Evolutionary conservation across 345 rosid species (phyloP), one percentile per base, ranked within the genome.

Genomic region (Aquilaria yunnanensis): DNA sequence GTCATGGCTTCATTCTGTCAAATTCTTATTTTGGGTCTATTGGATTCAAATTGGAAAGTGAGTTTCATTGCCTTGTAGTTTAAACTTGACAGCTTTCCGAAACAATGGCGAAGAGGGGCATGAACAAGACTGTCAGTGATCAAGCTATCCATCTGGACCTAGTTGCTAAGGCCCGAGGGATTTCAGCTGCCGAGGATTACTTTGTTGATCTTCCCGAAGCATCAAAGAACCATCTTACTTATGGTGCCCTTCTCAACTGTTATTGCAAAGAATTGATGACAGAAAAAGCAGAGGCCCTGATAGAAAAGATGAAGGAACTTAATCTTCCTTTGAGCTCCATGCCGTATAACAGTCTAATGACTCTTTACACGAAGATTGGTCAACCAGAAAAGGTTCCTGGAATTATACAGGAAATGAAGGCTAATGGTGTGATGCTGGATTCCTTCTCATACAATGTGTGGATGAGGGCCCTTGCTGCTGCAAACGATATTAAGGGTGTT

Each of bases 111-210:
- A 54, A 81, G 57, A 55, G 88, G 75, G 93, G 96, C 46, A 85
- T 88, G 93, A 87, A 88, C 78, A 90, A 87, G 83, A 94, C 97
- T 1, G 88, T 82, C 45, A 87, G 96, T 61, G 99, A 94, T 80
- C 93, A 90, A 75, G 97, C 97, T 46, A 85, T 94, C 41, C 99
- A 94, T 90, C 91, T 94, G 11, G 97, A 94, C 77, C 81, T 94
- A 58, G 75, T 88, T 64, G 96, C 96, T 45, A 90, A 94, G 80
- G 74, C 85, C 67, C 78, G 73, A 23, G 99, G 96, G 43, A 80
- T 88, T 63, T 61, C 78, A 45, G 96, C 90, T 46, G 93, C 96
- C 8, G 99, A 94, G 67, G 75, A 54, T 71, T 90, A 85, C 77
- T 94, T 94, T 34, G 67, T 87, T 10, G 87, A 63, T 72, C 96